These are phyloP conservation scores for Trichosporon ovoides DNA, from an alignment of 1,284 basidiomycete species.

Conservation along the genomic window DNA sequence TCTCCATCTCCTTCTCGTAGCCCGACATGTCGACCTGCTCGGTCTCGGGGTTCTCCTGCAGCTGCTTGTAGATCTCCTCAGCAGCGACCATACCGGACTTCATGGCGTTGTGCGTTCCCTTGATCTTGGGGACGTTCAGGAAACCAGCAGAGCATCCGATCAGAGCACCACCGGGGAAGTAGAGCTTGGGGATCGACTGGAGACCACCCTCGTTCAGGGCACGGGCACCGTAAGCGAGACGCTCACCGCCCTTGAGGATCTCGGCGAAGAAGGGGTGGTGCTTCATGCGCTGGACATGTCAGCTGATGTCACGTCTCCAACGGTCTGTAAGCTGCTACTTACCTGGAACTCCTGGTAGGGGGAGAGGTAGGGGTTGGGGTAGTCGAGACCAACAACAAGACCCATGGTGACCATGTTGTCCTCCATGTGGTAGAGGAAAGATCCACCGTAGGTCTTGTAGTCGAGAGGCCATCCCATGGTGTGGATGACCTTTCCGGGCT, in stretches of 20 bases:
- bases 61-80: conserved; percentile 71
- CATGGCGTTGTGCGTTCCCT: conserved; percentile 99
- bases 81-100: conserved; percentile 97
- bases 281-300: conserved; percentile 72
- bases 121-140: conserved; percentile 96
- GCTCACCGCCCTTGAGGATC: conserved; percentile 70
- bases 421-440: conserved; percentile 94
- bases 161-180: conserved; percentile 93
- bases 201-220: conserved; percentile 90
- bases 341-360: conserved; percentile 87
- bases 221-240: conserved; percentile 86
- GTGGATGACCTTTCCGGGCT: conserved; percentile 83
- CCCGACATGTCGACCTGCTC: conserved; percentile 62
- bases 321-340: too few relatives aligned
- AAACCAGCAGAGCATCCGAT: conserved; percentile 96
- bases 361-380: conserved; percentile 86
- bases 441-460: conserved; percentile 82
- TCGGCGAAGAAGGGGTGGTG: conserved; percentile 88
- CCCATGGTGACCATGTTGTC: conserved; percentile 87
- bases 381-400: conserved; percentile 89
- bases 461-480: conserved; percentile 92
- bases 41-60: conserved; percentile 43
- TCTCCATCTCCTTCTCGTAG: conserved; percentile 68
- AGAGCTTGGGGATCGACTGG: conserved; percentile 83
- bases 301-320: too few relatives aligned